Evolutionary conservation across 352 stramenopile species (phyloP).

Genomic region (Phytophthora sp.): DNA sequence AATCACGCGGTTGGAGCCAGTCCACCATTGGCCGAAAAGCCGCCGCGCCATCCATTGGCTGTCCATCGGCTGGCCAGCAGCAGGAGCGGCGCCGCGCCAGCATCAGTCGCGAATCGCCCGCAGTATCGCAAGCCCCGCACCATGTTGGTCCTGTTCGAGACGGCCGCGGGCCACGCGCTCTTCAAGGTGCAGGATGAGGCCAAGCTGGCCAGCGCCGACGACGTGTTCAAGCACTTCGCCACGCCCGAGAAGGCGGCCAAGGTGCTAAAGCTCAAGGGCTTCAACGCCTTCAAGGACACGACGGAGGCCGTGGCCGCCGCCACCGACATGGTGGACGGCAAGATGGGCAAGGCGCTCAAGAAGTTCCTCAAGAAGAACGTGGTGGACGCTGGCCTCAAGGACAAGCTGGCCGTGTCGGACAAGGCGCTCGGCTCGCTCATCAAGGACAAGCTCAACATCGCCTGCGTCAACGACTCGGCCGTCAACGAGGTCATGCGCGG

Average conservation of each 20-base stretch:
- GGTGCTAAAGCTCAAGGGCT: conserved; percentile 96
- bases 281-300: conserved; percentile 99
- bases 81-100: background rate
- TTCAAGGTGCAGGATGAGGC: conserved; percentile 99
- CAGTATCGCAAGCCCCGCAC: conserved; percentile 37
- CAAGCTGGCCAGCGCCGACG: conserved; percentile 90
- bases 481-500: conserved; percentile 97
- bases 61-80: conserved; percentile 21
- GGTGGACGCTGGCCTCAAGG: conserved; percentile 92
- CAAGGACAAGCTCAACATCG: conserved; percentile 98
- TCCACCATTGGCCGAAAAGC: conserved; percentile 44
- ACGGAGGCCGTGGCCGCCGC: conserved; percentile 97
- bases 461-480: conserved; percentile 91
- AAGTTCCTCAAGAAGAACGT: conserved; percentile 99
- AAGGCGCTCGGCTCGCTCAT: conserved; percentile 96
- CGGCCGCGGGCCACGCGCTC: conserved; percentile 97
- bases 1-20: too few relatives aligned
- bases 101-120: conserved; percentile 42
- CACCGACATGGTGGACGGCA: conserved; percentile 97
- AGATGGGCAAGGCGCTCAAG: conserved; percentile 97
- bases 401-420: conserved; percentile 98
- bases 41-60: too few relatives aligned
- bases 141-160: conserved; percentile 99
- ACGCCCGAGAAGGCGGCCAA: conserved; percentile 91
- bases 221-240: conserved; percentile 94